Percentiles rank a stretch among this genome's conserved stretches.
phyloP scores from a whole-genome alignment of 345 rosid species.

The Schrenkiella parvula region DNA sequence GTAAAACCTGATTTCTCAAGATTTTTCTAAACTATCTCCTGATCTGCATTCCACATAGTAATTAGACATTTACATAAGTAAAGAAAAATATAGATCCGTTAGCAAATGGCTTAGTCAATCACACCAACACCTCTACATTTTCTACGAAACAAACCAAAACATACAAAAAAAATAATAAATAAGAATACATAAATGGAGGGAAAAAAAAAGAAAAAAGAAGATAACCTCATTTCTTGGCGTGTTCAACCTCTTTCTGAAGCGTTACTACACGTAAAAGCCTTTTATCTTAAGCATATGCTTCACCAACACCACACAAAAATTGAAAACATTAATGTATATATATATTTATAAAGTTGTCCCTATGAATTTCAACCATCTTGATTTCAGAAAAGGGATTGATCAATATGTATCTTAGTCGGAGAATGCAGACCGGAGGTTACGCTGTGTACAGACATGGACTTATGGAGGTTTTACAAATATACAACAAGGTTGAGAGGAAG shows the following conservation, averaged over 20 bases:
- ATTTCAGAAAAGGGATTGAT: background rate
- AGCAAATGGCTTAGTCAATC: background rate
- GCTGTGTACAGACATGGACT: constrained; percentile 23
- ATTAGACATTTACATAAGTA: background rate
- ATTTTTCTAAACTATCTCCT: background rate
- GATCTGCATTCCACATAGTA: background rate
- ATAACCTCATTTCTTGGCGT: constrained; percentile 30
- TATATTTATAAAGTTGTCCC: background rate
- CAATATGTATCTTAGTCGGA: constrained; percentile 20
- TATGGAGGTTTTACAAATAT: constrained; percentile 14
- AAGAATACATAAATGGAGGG: background rate
- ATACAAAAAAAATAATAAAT: background rate
- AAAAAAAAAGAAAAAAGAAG: background rate
- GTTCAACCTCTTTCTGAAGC: constrained; percentile 24
- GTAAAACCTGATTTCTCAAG: background rate
- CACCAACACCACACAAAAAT: constrained; percentile 23
- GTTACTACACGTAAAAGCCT: constrained; percentile 27
- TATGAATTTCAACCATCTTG: background rate
- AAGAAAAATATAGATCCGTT: background rate
- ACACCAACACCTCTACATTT: background rate
- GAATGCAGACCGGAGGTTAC: constrained; percentile 20
- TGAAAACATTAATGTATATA: background rate
- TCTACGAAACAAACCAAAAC: background rate
- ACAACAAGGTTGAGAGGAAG: constrained; percentile 17
- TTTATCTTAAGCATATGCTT: constrained; percentile 26